These are phyloP conservation scores for Ogataea allantospora DNA, from an alignment of 805 yeast genomes.

Conservation along the genomic window DNA sequence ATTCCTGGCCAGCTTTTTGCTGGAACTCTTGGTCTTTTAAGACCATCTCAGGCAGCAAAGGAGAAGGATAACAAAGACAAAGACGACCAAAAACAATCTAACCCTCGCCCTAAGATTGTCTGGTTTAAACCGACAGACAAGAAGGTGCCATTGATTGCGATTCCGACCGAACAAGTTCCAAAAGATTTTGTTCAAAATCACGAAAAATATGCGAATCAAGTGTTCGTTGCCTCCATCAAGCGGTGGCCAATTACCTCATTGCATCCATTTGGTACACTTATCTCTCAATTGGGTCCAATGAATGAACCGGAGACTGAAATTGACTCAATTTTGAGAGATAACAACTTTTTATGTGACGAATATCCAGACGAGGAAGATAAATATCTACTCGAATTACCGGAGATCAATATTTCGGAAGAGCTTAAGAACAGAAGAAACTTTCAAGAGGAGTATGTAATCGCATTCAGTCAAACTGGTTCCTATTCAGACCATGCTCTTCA, in stretches of 20 bases:
- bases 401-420: constrained; percentile 33
- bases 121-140: constrained; percentile 99
- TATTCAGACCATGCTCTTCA: constrained; percentile 79
- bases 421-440: constrained; percentile 49
- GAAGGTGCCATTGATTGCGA: constrained; percentile 95
- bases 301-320: constrained; percentile 77
- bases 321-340: constrained; percentile 85
- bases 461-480: constrained; percentile 56
- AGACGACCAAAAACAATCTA: constrained; percentile 29
- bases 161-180: constrained; percentile 98
- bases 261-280: constrained; percentile 95
- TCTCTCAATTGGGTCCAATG: constrained; percentile 80
- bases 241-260: constrained; percentile 99
- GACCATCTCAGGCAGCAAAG: constrained; percentile 93
- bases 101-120: constrained; percentile 80
- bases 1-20: constrained; percentile 95
- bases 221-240: constrained; percentile 92
- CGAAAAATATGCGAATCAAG: constrained; percentile 72
- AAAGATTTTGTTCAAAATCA: constrained; percentile 91
- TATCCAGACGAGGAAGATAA: constrained; percentile 48
- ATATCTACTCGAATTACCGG: constrained; percentile 40
- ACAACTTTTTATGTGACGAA: constrained; percentile 79
- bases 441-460: constrained; percentile 58
- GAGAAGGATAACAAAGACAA: constrained; percentile 57
- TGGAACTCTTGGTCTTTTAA: constrained; percentile 87